Evolutionary conservation across 1,139 yeast genomes (phyloP), one percentile per base, ranked within the genome.

Genomic region (Hyphopichia fennica): DNA sequence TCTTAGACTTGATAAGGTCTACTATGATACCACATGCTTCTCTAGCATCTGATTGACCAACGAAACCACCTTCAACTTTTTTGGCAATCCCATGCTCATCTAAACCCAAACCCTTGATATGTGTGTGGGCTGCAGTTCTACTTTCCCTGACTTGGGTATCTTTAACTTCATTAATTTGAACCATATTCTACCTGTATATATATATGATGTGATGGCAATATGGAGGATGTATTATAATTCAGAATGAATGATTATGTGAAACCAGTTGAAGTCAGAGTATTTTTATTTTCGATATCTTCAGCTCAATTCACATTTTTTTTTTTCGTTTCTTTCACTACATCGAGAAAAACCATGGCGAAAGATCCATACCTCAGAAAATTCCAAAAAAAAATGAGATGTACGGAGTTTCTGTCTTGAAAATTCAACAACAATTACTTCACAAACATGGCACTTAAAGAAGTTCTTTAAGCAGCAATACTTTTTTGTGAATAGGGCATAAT

Each of bases 11-110:
- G 69, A 93, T 90, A 58, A 93, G 73, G 65, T 93, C 99, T 30
- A 93, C 98, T 50, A 93, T 80, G 41, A 95, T 84, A 48, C 99
- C 99, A 63, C 97, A 91, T 1, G 98, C 98, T 67, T 93, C 99
- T 63, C 99, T 80, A 13, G 99, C 99, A 53, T 84, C 89, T 11
- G 77, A 75, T 65, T 93, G 99, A 36, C 99, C 99, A 38, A 93
- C 96, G 61, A 93, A 93, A 3, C 98, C 98, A 36, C 95, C 96
- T 60, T 91, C 98, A 34, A 87, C 79, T 37, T 78, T 77, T 51
- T 86, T 87, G 27, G 98, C 97, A 38, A 74, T 63, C 27, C 99
- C 99, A 52, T 80, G 82, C 54, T 91, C 98, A 57, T 91, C 96
- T 40, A 93, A 74, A 0, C 99, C 99, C 28, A 93, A 78, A 3